A percentile compares a stretch with the other conserved stretches of the same genome.
Evolutionary conservation across 129 eudicot genomes (phyloP).

Genomic region (Lonicera japonica): DNA sequence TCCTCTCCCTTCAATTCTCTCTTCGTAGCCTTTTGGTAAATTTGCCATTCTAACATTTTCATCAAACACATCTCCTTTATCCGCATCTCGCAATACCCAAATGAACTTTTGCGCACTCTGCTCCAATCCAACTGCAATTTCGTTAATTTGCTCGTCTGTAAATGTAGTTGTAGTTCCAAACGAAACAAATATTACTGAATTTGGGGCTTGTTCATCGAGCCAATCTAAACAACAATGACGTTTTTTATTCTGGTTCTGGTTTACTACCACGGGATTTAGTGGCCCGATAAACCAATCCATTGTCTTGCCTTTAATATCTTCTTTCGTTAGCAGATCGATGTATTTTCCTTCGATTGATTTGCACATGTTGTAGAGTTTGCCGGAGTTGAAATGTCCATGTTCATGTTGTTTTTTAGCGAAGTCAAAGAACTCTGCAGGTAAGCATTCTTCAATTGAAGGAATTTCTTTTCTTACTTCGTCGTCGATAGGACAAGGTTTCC

Average conservation of each 20-base stretch:
- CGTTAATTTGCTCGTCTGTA: no score
- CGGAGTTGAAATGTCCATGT: conserved; percentile 16
- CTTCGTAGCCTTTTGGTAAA: conserved; percentile 34
- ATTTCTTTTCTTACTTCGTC: conserved; percentile 9
- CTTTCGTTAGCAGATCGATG: no score
- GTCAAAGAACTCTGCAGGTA: conserved; percentile 17
- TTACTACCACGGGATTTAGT: no score
- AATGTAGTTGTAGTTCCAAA: conserved; percentile 37
- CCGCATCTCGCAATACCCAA: no score
- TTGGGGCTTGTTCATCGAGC: conserved; percentile 13
- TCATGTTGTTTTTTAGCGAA: conserved; percentile 15
- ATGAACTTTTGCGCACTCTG: no score
- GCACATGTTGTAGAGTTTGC: conserved; percentile 32
- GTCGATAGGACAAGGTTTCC: conserved; percentile 9
- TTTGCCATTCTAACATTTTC: background rate
- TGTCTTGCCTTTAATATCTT: no score
- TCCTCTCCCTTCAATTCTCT: conserved; percentile 23
- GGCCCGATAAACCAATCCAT: no score
- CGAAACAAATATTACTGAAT: conserved; percentile 31
- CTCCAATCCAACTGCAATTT: no score
- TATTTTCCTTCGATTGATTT: conserved; percentile 22
- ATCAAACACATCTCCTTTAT: no score
- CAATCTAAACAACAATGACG: conserved; percentile 22
- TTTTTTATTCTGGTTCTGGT: background rate
- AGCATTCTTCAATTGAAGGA: conserved; percentile 33